Conservation (phyloP, 2,329 filamentous ascomycete genomes). For the Venturia asperata region DNA sequence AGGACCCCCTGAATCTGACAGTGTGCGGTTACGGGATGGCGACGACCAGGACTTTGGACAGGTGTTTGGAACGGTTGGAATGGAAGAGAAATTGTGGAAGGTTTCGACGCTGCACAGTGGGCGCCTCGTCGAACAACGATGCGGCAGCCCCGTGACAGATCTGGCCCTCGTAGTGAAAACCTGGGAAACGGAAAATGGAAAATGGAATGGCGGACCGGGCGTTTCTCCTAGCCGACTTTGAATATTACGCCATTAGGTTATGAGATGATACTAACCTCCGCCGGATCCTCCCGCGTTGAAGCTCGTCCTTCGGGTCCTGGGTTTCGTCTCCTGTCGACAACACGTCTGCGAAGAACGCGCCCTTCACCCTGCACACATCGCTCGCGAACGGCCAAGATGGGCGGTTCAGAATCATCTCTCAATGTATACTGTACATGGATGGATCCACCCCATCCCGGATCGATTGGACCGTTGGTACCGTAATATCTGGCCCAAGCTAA, state of each 20-base stretch:
- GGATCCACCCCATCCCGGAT: background rate
- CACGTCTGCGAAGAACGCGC: background rate
- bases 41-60: background rate
- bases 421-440: background rate
- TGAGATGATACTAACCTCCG: background rate
- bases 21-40: background rate
- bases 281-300: constrained; percentile 8
- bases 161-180: no score
- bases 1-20: background rate
- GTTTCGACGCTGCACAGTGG: constrained; percentile 2
- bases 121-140: constrained; percentile 10
- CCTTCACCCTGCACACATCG: constrained; percentile 1
- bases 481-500: constrained; percentile 12
- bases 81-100: background rate
- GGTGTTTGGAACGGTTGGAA: background rate
- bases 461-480: background rate
- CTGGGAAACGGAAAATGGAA: no score
- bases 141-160: constrained; percentile 2
- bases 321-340: background rate
- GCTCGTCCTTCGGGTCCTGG: constrained; percentile 2
- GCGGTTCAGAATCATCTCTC: background rate
- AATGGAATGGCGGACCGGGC: background rate
- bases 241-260: constrained; percentile 9
- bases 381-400: background rate
- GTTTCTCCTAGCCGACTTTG: background rate